Evolutionary conservation across 2,329 filamentous ascomycete species (phyloP).

Genomic region (Penicillium oxalicum): DNA sequence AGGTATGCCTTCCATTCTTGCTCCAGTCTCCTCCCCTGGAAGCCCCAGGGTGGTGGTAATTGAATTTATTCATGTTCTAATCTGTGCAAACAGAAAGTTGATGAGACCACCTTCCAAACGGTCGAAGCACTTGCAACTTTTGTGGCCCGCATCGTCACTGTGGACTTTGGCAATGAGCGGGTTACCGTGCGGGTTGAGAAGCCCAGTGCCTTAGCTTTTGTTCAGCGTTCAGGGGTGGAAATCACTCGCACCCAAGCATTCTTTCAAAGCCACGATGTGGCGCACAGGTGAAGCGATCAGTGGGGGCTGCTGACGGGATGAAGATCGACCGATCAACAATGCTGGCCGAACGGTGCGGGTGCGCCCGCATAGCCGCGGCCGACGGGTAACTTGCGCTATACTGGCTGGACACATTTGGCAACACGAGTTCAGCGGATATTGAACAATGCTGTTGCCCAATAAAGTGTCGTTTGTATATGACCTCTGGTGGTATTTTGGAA

Average conservation of each 20-base stretch:
- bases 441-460: too few species aligned
- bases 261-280: slow-evolving; percentile 29
- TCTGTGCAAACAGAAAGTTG: slow-evolving; percentile 33
- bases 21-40: background rate
- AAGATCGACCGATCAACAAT: background rate
- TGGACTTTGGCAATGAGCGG: slow-evolving; percentile 41
- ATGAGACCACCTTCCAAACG: slow-evolving; percentile 45
- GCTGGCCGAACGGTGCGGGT: background rate
- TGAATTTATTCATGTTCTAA: background rate
- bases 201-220: slow-evolving; percentile 47
- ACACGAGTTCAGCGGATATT: too few species aligned
- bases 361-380: background rate
- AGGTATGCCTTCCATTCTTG: slow-evolving; percentile 24
- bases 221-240: slow-evolving; percentile 45
- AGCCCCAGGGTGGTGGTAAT: too few species aligned
- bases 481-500: too few species aligned
- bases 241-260: slow-evolving; percentile 43
- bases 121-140: slow-evolving; percentile 48
- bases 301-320: slow-evolving; percentile 4
- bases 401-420: too few species aligned
- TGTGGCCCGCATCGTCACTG: slow-evolving; percentile 42
- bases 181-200: slow-evolving; percentile 47
- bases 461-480: too few species aligned
- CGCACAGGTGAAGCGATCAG: slow-evolving; percentile 7
- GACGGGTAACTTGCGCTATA: too few species aligned